phyloP scores from a whole-genome alignment of 805 yeast genomes.

The Starmerella floricola region DNA sequence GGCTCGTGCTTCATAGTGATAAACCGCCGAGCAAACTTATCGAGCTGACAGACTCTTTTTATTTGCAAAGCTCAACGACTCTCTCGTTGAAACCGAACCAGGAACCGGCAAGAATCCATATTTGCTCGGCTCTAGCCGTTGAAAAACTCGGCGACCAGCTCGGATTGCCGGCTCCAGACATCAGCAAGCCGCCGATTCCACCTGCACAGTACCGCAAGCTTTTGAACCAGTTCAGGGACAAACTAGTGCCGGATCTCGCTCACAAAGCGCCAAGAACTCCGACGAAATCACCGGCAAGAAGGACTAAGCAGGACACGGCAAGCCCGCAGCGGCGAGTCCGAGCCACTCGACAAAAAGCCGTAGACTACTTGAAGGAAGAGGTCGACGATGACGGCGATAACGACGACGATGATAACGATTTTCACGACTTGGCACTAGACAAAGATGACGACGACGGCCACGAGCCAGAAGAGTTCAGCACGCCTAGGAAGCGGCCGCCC shows the following conservation, averaged over 20 bases:
- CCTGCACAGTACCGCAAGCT: slow-evolving; percentile 16
- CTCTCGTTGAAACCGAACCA: slow-evolving; percentile 19
- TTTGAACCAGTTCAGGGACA: slow-evolving; percentile 13
- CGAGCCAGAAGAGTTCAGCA: slow-evolving; percentile 1
- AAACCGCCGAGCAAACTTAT: slow-evolving; percentile 14
- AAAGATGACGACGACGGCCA: slow-evolving; percentile 1
- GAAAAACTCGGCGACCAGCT: slow-evolving; percentile 12
- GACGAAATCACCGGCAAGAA: neutral
- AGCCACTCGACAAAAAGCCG: neutral
- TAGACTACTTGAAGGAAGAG: neutral
- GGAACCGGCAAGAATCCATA: slow-evolving; percentile 22
- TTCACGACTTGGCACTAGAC: neutral
- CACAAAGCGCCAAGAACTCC: slow-evolving; percentile 3
- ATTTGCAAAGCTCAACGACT: slow-evolving; percentile 16
- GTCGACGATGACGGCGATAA: slow-evolving; percentile 1
- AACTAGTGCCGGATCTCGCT: neutral
- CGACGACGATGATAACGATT: slow-evolving; percentile 8
- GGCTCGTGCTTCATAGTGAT: slow-evolving; percentile 1
- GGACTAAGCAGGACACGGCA: neutral
- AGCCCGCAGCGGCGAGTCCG: neutral
- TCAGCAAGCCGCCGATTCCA: slow-evolving; percentile 19
- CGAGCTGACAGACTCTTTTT: slow-evolving; percentile 7
- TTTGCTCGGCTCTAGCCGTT: slow-evolving; percentile 21
- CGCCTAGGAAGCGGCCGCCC: slow-evolving; percentile 11
- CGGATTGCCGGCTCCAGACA: slow-evolving; percentile 10